These are phyloP conservation scores for Sanguinoderma infundibulare DNA, from an alignment of 1,284 basidiomycete species.

Conservation along the genomic window DNA sequence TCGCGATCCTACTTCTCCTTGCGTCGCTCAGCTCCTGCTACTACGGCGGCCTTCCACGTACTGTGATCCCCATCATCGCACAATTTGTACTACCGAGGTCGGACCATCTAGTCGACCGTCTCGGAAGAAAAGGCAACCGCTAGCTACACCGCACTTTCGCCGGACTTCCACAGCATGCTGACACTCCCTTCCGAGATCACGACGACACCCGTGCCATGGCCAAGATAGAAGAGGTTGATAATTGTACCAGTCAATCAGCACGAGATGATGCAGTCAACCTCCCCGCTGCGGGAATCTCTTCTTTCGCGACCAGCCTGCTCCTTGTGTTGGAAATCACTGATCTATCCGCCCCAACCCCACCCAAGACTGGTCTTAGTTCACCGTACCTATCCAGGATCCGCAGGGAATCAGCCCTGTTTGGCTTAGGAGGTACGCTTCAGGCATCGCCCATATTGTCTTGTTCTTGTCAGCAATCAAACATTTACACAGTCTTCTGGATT, in stretches of 20 bases:
- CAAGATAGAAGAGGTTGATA: background rate
- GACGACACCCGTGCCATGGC: background rate
- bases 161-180: background rate
- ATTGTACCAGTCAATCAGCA: slow-evolving; percentile 14
- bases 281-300: slow-evolving; percentile 8
- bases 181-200: background rate
- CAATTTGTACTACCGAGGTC: background rate
- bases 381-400: slow-evolving; percentile 10
- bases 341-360: background rate
- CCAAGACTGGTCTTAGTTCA: slow-evolving; percentile 3
- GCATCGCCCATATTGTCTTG: slow-evolving; percentile 10
- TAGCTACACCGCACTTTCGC: background rate
- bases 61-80: background rate
- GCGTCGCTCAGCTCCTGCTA: background rate
- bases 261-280: slow-evolving; percentile 17
- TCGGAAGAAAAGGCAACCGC: background rate
- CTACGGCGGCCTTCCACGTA: background rate
- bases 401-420: slow-evolving; percentile 9
- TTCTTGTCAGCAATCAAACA: slow-evolving; percentile 11
- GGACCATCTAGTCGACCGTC: background rate
- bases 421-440: slow-evolving; percentile 13
- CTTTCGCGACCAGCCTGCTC: slow-evolving; percentile 1
- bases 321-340: slow-evolving; percentile 13
- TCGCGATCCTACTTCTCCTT: slow-evolving; percentile 23
- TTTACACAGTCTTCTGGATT: slow-evolving; percentile 10